Evolutionary conservation across 176 grass and related monocot species (phyloP), one percentile per base, ranked within the genome.

Genomic region (Oryza glumipatula): DNA sequence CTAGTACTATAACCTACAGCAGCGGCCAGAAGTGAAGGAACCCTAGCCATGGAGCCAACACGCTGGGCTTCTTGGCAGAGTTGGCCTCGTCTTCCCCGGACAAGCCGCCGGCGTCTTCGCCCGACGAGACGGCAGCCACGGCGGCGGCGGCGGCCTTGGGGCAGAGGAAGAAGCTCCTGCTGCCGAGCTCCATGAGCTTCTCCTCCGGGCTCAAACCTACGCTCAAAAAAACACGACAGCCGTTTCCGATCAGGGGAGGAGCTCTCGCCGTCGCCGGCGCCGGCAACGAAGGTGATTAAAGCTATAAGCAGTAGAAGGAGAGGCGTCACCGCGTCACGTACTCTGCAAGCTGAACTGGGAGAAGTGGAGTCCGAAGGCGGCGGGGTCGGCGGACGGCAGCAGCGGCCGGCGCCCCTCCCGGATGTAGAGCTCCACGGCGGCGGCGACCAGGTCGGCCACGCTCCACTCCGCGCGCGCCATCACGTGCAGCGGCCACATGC

Each of bases 141-240:
- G 68, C 84, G 36, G 39, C 70, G 30, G 72, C 80, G 39, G 52
- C 74, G 10, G 60, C 39, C 74, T 84, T 94, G 71, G 76, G 71
- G 41, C 91, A 97, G 68, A 97, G 94, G 86, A 97, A 97, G 87
- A 97, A 97, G 83, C 87, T 97, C 51, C 94, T 90, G 61, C 91
- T 92, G 22, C 80, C 94, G 63, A 90, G 81, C 54, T 72, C 76
- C 74, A 94, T 68, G 28, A 94, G 76, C 72, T 92, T 92, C 76
- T 92, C 94, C 32, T 79, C 78, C 3, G 84, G 72, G 77, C 86
- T 72, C 84, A 97, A 84, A 82, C 91, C 94, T 97, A 49, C 10
- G 58, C 5, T 9, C 33, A 64, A 64, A 26, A 26, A 39, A 41
- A 41, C 6, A 48, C 73, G 1, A 26, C 72, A 77, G 48, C 67